Evolutionary conservation across 768 basidiomycete species (phyloP).

Genomic region (Termitomyces eurrhizus): DNA sequence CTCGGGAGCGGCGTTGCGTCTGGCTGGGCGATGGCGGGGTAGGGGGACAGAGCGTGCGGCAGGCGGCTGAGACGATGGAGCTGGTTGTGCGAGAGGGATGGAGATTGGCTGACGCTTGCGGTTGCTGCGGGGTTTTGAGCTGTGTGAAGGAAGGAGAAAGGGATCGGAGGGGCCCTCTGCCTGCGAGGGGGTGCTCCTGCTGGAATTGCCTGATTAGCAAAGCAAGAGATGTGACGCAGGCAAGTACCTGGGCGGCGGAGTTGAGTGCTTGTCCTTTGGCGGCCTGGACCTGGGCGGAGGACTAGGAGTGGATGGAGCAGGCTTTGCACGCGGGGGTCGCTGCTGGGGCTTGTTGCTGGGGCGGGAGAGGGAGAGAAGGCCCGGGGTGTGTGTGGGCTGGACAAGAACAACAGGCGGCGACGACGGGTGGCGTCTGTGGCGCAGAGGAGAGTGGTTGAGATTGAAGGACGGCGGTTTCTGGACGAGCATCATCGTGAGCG

Average conservation of each 20-base stretch:
- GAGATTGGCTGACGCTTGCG: constrained; percentile 13
- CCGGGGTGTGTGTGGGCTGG: constrained; percentile 70
- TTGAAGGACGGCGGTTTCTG: constrained; percentile 38
- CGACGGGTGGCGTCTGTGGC: constrained; percentile 68
- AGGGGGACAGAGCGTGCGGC: constrained; percentile 50
- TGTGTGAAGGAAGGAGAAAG: constrained; percentile 14
- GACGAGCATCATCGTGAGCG: constrained; percentile 42
- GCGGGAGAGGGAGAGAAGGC: constrained; percentile 64
- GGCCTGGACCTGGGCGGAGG: background rate
- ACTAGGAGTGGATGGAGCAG: constrained; percentile 14
- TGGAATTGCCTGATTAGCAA: too few relatives aligned
- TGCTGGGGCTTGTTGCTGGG: constrained; percentile 31
- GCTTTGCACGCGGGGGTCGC: background rate
- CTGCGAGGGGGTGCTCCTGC: constrained; percentile 46
- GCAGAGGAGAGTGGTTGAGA: constrained; percentile 23
- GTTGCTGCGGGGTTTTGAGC: background rate
- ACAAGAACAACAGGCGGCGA: constrained; percentile 62
- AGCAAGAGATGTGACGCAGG: too few relatives aligned
- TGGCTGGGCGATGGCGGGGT: constrained; percentile 29
- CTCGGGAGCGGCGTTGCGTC: constrained; percentile 15
- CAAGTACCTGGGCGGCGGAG: background rate
- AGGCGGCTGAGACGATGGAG: constrained; percentile 22
- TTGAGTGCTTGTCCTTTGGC: constrained; percentile 2
- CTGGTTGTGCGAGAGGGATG: constrained; percentile 7
- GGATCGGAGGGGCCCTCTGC: constrained; percentile 50